Evolutionary conservation across 768 basidiomycete genomes (phyloP).

Genomic region (Suillus clintonianus): DNA sequence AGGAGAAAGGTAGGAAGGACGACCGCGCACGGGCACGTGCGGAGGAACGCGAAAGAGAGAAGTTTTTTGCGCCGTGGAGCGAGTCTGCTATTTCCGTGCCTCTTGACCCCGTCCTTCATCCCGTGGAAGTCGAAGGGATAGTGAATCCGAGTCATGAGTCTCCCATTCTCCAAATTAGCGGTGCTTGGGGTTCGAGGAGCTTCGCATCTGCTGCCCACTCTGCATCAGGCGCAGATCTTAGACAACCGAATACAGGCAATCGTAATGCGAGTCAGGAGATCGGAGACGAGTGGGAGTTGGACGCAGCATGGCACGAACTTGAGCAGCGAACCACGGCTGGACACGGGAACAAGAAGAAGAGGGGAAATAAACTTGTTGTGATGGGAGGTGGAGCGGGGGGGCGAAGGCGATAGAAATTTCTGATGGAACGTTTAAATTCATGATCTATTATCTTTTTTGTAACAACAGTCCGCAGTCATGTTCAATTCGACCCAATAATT

Average conservation of each 20-base stretch:
- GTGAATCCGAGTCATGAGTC: slow-evolving; percentile 9
- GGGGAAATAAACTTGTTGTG: slow-evolving; percentile 66
- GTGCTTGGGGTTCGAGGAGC: slow-evolving; percentile 79
- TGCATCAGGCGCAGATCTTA: slow-evolving; percentile 26
- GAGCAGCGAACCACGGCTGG: slow-evolving; percentile 51
- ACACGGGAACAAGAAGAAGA: slow-evolving; percentile 58
- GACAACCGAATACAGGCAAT: slow-evolving; percentile 43
- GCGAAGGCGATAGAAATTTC: slow-evolving; percentile 39
- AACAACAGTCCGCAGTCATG: slow-evolving; percentile 9
- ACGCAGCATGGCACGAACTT: slow-evolving; percentile 79
- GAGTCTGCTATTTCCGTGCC: slow-evolving; percentile 12
- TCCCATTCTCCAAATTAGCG: slow-evolving; percentile 31
- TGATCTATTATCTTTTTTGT: slow-evolving; percentile 11
- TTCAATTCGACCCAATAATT: neutral
- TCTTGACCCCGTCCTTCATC: slow-evolving; percentile 8
- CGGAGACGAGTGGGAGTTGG: slow-evolving; percentile 75
- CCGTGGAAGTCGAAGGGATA: slow-evolving; percentile 16
- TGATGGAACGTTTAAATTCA: neutral
- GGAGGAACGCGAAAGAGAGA: slow-evolving; percentile 76
- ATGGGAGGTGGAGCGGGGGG: slow-evolving; percentile 65
- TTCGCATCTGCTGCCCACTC: slow-evolving; percentile 81
- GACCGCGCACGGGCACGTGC: slow-evolving; percentile 79
- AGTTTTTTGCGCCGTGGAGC: slow-evolving; percentile 30
- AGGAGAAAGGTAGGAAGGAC: slow-evolving; percentile 84
- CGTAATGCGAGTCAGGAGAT: slow-evolving; percentile 29